Evolutionary conservation across 225 moss, liverwort and hornwort species (phyloP).

Genomic region (Rhytidiadelphus loreus): DNA sequence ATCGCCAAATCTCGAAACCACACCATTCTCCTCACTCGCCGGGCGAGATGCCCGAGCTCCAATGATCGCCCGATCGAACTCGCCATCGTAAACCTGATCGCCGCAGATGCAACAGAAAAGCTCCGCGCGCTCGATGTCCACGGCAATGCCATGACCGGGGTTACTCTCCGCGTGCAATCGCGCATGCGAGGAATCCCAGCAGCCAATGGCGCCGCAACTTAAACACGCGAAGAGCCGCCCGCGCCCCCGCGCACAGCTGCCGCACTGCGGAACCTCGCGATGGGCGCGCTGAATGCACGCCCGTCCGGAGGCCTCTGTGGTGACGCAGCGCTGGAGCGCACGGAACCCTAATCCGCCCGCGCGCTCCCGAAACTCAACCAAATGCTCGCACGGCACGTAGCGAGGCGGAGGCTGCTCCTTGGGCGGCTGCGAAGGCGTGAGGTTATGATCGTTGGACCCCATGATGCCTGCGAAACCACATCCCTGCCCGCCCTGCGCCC

Average conservation of each 20-base stretch:
- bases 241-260: slow-evolving; percentile 42
- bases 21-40: not conserved
- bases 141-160: slow-evolving; percentile 81
- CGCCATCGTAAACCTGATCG: slow-evolving; percentile 78
- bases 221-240: slow-evolving; percentile 73
- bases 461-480: slow-evolving; percentile 10
- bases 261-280: slow-evolving; percentile 68
- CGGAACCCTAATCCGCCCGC: slow-evolving; percentile 39
- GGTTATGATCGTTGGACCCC: slow-evolving; percentile 15
- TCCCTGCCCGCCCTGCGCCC: not conserved
- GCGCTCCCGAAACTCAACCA: slow-evolving; percentile 51
- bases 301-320: slow-evolving; percentile 54
- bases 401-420: not conserved
- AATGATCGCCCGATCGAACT: slow-evolving; percentile 78
- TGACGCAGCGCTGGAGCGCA: slow-evolving; percentile 64
- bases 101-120: slow-evolving; percentile 82
- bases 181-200: slow-evolving; percentile 57
- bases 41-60: slow-evolving; percentile 47
- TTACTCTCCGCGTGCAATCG: slow-evolving; percentile 59
- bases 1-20: not conserved
- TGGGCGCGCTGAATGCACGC: slow-evolving; percentile 62
- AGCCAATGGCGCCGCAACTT: slow-evolving; percentile 61
- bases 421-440: not conserved
- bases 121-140: slow-evolving; percentile 84
- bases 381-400: slow-evolving; percentile 65